These are phyloP conservation scores for Cyclanthera cordifolia DNA, from an alignment of 306 rosid species.

Conservation along the genomic window DNA sequence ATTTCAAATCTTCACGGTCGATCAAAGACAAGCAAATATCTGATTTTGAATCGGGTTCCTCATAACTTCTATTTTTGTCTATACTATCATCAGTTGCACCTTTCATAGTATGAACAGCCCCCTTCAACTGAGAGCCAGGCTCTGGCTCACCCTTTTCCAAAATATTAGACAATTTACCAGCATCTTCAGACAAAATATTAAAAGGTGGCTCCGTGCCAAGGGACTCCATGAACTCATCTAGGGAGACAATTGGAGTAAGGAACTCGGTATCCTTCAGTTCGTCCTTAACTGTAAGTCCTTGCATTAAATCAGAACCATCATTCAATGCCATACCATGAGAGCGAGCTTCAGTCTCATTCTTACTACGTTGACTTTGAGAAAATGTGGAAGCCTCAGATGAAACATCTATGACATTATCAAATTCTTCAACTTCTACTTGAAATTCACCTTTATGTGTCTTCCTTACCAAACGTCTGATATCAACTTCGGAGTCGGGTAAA, in stretches of 20 bases:
- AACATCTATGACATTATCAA: constrained; percentile 40
- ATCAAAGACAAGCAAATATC: constrained; percentile 18
- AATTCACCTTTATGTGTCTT: constrained; percentile 95
- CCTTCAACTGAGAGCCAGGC: constrained; percentile 27
- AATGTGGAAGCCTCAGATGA: constrained; percentile 40
- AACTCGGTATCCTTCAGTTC: constrained; percentile 59
- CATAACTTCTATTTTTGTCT: neutral
- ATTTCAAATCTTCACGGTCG: constrained; percentile 12
- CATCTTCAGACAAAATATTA: constrained; percentile 37
- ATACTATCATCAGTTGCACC: constrained; percentile 18
- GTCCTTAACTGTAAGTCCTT: constrained; percentile 77
- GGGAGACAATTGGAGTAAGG: constrained; percentile 77
- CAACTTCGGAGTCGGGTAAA: constrained; percentile 74
- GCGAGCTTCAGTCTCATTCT: constrained; percentile 28
- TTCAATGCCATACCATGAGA: constrained; percentile 37
- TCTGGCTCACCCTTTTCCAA: constrained; percentile 37
- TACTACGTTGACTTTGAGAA: constrained; percentile 25
- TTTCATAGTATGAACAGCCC: constrained; percentile 27
- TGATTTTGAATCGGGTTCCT: neutral
- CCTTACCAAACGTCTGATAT: constrained; percentile 74
- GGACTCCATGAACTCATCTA: constrained; percentile 94
- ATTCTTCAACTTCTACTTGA: constrained; percentile 87
- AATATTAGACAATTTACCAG: constrained; percentile 29
- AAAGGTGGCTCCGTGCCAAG: constrained; percentile 72
- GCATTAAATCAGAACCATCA: constrained; percentile 57